Evolutionary conservation across 2,329 filamentous ascomycete genomes (phyloP).

Genomic region (Onygenales sp.): DNA sequence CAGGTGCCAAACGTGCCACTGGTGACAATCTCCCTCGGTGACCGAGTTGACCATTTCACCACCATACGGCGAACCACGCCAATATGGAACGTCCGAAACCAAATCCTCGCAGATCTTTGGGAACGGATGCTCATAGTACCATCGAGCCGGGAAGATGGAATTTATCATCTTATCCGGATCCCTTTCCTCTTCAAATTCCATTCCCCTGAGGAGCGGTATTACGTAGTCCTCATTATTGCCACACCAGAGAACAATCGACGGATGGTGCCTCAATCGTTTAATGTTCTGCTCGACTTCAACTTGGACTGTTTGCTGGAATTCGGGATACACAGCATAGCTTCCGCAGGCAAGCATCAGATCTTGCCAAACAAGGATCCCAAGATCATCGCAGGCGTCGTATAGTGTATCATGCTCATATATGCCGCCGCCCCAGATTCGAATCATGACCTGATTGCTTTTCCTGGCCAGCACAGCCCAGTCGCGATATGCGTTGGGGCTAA

Average conservation of each 20-base stretch:
- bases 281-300: conserved; percentile 53
- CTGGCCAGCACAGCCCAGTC: conserved; percentile 45
- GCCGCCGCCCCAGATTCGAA: conserved; percentile 54
- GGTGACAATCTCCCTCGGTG: conserved; percentile 75
- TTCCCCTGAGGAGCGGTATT: conserved; percentile 55
- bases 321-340: conserved; percentile 54
- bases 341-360: conserved; percentile 69
- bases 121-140: conserved; percentile 69
- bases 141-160: conserved; percentile 69
- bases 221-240: conserved; percentile 87
- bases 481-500: conserved; percentile 38
- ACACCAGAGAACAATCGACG: conserved; percentile 68
- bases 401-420: conserved; percentile 61
- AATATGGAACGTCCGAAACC: conserved; percentile 47
- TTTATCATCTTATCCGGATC: conserved; percentile 53
- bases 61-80: conserved; percentile 36
- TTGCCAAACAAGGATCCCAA: conserved; percentile 66
- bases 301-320: conserved; percentile 49
- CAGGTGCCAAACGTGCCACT: conserved; percentile 89
- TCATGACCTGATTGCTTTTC: conserved; percentile 47
- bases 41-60: conserved; percentile 61
- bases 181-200: conserved; percentile 65
- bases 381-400: conserved; percentile 59
- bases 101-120: conserved; percentile 58
- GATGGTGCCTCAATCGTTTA: conserved; percentile 61